A percentile compares a stretch with the other conserved stretches of the same genome.
Evolutionary conservation across 1,139 yeast genomes (phyloP).

Genomic region (Debaryomyces subglobosus): DNA sequence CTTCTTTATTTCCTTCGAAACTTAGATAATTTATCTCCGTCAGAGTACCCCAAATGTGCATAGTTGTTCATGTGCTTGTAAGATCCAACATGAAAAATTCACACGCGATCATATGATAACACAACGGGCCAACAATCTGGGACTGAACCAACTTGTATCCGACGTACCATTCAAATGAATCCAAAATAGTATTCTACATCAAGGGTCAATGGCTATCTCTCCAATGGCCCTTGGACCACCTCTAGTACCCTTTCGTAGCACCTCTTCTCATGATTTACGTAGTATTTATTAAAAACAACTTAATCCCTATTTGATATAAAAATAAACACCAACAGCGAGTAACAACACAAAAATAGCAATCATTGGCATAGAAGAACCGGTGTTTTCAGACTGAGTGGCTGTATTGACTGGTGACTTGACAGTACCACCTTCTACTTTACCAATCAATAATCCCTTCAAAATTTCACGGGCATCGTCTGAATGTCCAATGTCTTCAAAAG

Average conservation of each 20-base stretch:
- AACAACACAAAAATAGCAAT: conserved; percentile 55
- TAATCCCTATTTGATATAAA: conserved; percentile 23
- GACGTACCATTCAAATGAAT: not conserved
- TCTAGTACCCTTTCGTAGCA: not conserved
- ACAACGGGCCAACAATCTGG: not conserved
- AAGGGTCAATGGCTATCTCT: not conserved
- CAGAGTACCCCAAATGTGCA: not conserved
- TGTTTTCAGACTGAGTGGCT: conserved; percentile 25
- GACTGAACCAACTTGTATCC: not conserved
- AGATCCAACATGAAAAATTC: not conserved
- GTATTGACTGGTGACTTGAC: conserved; percentile 29
- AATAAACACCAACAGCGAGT: conserved; percentile 60
- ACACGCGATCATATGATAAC: not conserved
- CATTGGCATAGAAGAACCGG: conserved; percentile 34
- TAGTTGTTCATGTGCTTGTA: not conserved
- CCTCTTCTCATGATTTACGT: not conserved
- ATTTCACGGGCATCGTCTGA: conserved; percentile 92
- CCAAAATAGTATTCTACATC: not conserved
- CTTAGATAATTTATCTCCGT: no score
- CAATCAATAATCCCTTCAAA: conserved; percentile 68
- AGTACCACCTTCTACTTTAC: conserved; percentile 55
- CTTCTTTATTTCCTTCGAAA: no score
- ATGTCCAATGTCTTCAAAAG: conserved; percentile 96
- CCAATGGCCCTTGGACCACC: not conserved
- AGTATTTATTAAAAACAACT: not conserved